A percentile compares a stretch with the other conserved stretches of the same genome.
These are phyloP conservation scores for Torulaspora microellipsoides DNA, from an alignment of 805 yeast species.

Conservation along the genomic window DNA sequence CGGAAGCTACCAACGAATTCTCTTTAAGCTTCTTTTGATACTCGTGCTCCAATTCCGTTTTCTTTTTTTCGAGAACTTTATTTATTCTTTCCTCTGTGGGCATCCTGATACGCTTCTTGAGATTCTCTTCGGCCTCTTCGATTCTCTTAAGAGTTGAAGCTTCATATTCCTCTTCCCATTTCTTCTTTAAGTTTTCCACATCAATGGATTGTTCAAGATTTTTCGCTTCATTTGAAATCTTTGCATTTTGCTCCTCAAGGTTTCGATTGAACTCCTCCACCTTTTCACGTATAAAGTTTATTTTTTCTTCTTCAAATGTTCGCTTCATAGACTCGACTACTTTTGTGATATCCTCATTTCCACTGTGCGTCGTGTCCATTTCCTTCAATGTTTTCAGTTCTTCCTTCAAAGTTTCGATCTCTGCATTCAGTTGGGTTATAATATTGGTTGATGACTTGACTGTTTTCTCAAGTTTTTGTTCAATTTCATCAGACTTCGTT, in stretches of 20 bases:
- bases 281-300: slow-evolving; percentile 15
- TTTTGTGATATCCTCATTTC: slow-evolving; percentile 27
- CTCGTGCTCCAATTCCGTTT: slow-evolving; percentile 24
- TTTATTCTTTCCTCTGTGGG: slow-evolving; percentile 51
- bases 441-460: slow-evolving; percentile 7
- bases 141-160: slow-evolving; percentile 28
- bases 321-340: slow-evolving; percentile 30
- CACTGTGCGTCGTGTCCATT: slow-evolving; percentile 22
- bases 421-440: slow-evolving; percentile 10
- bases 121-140: slow-evolving; percentile 42
- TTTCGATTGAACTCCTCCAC: slow-evolving; percentile 22
- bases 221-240: slow-evolving; percentile 14
- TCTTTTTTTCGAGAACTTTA: slow-evolving; percentile 46
- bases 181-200: slow-evolving; percentile 22
- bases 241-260: slow-evolving; percentile 22
- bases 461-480: slow-evolving; percentile 11
- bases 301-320: slow-evolving; percentile 27
- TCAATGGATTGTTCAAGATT: slow-evolving; percentile 3
- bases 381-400: slow-evolving; percentile 25
- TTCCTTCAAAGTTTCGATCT: slow-evolving; percentile 22
- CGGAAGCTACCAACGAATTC: slow-evolving; percentile 11
- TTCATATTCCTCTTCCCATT: slow-evolving; percentile 39
- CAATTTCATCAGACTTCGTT: slow-evolving; percentile 21
- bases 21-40: slow-evolving; percentile 20
- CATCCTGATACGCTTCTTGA: slow-evolving; percentile 46